Percentiles rank a stretch among this genome's conserved stretches.
These are phyloP conservation scores for Paecilomyces formosus DNA, from an alignment of 2,329 filamentous ascomycete genomes.

Conservation along the genomic window DNA sequence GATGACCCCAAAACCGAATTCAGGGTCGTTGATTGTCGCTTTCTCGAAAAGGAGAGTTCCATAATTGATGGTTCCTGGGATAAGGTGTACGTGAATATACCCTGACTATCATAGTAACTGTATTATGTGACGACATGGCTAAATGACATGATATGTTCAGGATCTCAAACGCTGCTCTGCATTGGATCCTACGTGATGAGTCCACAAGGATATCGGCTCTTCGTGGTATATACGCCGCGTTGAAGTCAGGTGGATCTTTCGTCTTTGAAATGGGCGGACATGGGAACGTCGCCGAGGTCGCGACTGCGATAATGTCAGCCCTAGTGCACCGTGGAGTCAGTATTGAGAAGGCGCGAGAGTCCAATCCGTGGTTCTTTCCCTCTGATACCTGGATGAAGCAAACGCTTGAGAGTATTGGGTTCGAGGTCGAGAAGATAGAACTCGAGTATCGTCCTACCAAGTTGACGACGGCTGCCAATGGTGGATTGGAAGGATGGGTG, in stretches of 20 bases:
- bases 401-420: conserved; percentile 32
- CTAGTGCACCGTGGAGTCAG: conserved; percentile 46
- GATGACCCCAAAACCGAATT: conserved; percentile 19
- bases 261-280: conserved; percentile 66
- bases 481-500: conserved; percentile 60
- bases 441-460: conserved; percentile 58
- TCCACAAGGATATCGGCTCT: conserved; percentile 47
- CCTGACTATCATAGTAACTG: not conserved
- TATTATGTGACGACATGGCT: not conserved
- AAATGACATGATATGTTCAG: conserved; percentile 7
- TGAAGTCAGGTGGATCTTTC: conserved; percentile 52
- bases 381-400: conserved; percentile 51
- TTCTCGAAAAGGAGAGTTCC: conserved; percentile 18
- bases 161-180: conserved; percentile 58
- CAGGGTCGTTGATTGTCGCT: conserved; percentile 27
- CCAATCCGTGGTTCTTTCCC: conserved; percentile 66
- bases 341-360: conserved; percentile 41
- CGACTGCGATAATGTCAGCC: conserved; percentile 49
- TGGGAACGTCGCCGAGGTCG: conserved; percentile 60
- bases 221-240: conserved; percentile 41
- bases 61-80: conserved; percentile 27
- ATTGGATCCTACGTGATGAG: conserved; percentile 54
- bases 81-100: conserved; percentile 41
- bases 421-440: conserved; percentile 49
- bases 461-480: conserved; percentile 32